Evolutionary conservation across 495 filamentous ascomycete species (phyloP).

Genomic region (Neurospora sublineolata): DNA sequence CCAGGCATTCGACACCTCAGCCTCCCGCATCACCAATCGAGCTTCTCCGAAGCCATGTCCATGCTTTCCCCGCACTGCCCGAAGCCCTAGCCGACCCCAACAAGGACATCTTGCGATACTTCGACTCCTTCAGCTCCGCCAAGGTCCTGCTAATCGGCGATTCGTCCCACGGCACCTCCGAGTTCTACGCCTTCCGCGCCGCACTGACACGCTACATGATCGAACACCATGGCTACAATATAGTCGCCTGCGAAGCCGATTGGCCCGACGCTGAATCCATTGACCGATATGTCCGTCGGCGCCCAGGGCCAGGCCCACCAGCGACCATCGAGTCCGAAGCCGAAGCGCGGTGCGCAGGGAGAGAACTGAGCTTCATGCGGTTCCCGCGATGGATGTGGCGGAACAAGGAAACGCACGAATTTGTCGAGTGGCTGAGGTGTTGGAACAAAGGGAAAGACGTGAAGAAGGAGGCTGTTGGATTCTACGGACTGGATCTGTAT

Average conservation of each 20-base stretch:
- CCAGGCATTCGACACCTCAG: neutral
- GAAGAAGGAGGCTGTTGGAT: constrained; percentile 29
- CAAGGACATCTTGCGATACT: constrained; percentile 10
- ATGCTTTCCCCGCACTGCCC: neutral
- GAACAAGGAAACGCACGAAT: constrained; percentile 42
- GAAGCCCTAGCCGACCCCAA: neutral
- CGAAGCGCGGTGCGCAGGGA: constrained; percentile 9
- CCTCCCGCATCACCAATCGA: neutral
- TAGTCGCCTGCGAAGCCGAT: constrained; percentile 47
- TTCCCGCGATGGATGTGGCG: constrained; percentile 58
- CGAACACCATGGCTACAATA: constrained; percentile 41
- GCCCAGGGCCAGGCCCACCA: constrained; percentile 18
- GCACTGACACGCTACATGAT: constrained; percentile 45
- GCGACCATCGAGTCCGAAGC: constrained; percentile 14
- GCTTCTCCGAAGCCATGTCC: neutral
- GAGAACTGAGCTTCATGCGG: constrained; percentile 35
- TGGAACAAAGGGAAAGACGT: constrained; percentile 27
- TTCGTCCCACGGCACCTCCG: constrained; percentile 47
- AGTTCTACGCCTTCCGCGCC: constrained; percentile 46
- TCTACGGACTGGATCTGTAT: constrained; percentile 48
- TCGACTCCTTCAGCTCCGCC: constrained; percentile 29
- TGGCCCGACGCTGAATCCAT: constrained; percentile 49
- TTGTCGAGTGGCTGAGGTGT: constrained; percentile 46
- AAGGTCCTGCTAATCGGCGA: constrained; percentile 45
- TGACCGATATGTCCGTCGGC: constrained; percentile 44